Conservation (phyloP, 805 yeast genomes). For the Diddensiella santjacobensis region DNA sequence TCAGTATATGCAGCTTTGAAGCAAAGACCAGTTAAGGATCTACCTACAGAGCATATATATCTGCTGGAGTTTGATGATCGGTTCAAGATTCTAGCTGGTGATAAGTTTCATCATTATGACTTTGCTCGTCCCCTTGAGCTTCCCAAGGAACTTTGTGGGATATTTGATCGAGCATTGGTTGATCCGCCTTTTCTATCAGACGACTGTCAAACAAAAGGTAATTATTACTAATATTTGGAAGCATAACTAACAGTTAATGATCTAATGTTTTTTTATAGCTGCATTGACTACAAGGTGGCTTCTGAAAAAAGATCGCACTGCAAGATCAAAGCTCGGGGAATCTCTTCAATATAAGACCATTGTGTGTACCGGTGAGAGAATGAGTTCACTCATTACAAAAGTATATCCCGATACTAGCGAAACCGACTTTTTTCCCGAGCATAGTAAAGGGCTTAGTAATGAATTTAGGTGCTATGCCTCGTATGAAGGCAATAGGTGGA, state of each 20-base stretch:
- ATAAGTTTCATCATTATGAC: constrained; percentile 69
- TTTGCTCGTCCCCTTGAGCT: constrained; percentile 64
- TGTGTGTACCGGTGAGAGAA: constrained; percentile 89
- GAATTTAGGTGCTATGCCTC: constrained; percentile 85
- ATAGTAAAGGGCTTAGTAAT: constrained; percentile 79
- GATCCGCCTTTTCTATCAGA: constrained; percentile 88
- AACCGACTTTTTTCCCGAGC: constrained; percentile 74
- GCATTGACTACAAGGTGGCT: constrained; percentile 61
- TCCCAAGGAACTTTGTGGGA: constrained; percentile 53
- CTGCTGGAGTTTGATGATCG: constrained; percentile 76
- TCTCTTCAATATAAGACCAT: constrained; percentile 37
- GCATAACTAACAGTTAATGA: neutral
- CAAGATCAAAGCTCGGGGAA: constrained; percentile 37
- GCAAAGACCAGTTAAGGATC: constrained; percentile 43
- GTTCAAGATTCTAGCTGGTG: constrained; percentile 69
- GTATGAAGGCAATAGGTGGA: constrained; percentile 69
- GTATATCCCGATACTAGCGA: constrained; percentile 61
- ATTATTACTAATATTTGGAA: constrained; percentile 14
- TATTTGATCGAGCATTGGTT: constrained; percentile 66
- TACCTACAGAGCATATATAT: constrained; percentile 62
- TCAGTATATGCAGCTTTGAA: constrained; percentile 83
- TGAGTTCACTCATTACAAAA: constrained; percentile 57
- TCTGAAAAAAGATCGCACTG: constrained; percentile 37
- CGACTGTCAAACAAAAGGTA: constrained; percentile 71
- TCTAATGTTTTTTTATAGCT: constrained; percentile 27